Percentiles rank a stretch among this genome's conserved stretches.
phyloP scores from a whole-genome alignment of 495 filamentous ascomycete species.

The Cairneyella variabilis region DNA sequence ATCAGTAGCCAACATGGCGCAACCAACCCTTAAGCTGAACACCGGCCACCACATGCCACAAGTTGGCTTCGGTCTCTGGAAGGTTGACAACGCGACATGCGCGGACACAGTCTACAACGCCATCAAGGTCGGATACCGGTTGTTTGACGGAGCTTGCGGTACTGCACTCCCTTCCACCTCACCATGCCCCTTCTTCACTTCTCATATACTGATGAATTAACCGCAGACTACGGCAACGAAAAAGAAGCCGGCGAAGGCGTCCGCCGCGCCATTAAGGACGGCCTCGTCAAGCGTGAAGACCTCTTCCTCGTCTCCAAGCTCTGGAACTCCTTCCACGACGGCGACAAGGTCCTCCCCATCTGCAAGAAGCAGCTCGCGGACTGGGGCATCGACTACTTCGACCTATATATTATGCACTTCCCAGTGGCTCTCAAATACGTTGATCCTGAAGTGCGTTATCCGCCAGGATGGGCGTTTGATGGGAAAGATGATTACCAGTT shows the following conservation, averaged over 20 bases:
- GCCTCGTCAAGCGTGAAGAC: slow-evolving; percentile 78
- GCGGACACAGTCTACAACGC: slow-evolving; percentile 83
- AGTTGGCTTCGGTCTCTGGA: slow-evolving; percentile 83
- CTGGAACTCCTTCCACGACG: slow-evolving; percentile 86
- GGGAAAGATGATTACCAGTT: slow-evolving; percentile 52
- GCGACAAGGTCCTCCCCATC: slow-evolving; percentile 68
- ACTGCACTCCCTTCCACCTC: slow-evolving; percentile 22
- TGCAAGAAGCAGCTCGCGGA: slow-evolving; percentile 68
- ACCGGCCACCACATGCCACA: slow-evolving; percentile 82
- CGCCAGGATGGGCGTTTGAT: slow-evolving; percentile 70
- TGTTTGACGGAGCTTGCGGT: slow-evolving; percentile 87
- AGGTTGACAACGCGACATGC: slow-evolving; percentile 73
- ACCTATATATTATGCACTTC: slow-evolving; percentile 81
- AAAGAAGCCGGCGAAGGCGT: slow-evolving; percentile 79
- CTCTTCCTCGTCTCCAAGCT: slow-evolving; percentile 92
- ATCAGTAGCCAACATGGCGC: slow-evolving; percentile 33
- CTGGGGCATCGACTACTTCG: slow-evolving; percentile 84
- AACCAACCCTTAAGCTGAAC: slow-evolving; percentile 70
- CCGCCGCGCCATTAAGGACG: slow-evolving; percentile 81
- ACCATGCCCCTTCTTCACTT: neutral
- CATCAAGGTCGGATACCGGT: slow-evolving; percentile 82
- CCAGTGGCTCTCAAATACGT: slow-evolving; percentile 77
- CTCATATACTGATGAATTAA: neutral
- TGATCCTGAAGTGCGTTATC: slow-evolving; percentile 72
- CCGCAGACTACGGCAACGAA: slow-evolving; percentile 83